These are phyloP conservation scores for Tricholoma bakamatsutake DNA, from an alignment of 768 basidiomycete species.

Conservation along the genomic window DNA sequence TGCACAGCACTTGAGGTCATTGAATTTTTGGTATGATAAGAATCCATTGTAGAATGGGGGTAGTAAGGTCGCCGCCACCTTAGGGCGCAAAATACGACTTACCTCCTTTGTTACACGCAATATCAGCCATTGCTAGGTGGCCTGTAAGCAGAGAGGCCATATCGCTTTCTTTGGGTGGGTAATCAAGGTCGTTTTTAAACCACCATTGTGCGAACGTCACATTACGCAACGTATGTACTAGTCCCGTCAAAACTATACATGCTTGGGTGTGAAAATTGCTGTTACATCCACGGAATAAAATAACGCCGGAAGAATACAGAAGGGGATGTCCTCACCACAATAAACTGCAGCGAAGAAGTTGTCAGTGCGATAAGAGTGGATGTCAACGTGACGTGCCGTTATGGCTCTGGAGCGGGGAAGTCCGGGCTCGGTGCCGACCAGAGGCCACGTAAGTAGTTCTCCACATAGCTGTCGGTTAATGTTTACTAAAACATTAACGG, in stretches of 20 bases:
- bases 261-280: constrained; percentile 49
- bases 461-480: neutral
- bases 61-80: constrained; percentile 40
- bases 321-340: constrained; percentile 16
- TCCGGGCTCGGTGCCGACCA: neutral
- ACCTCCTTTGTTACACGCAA: constrained; percentile 55
- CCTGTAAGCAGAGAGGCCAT: constrained; percentile 59
- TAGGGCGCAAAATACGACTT: constrained; percentile 51
- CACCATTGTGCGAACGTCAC: constrained; percentile 53
- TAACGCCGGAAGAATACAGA: neutral
- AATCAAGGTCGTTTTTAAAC: constrained; percentile 57
- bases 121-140: constrained; percentile 43
- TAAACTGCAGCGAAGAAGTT: constrained; percentile 21
- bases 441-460: neutral
- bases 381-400: constrained; percentile 15
- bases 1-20: constrained; percentile 62
- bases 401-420: neutral
- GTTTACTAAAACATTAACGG: too few species aligned
- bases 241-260: constrained; percentile 68
- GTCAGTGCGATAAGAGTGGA: constrained; percentile 13
- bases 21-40: constrained; percentile 50
- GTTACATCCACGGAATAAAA: neutral
- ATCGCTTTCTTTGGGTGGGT: constrained; percentile 52
- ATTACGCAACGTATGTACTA: too few species aligned
- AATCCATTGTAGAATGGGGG: constrained; percentile 34